phyloP scores from a whole-genome alignment of 2,329 filamentous ascomycete genomes.

The Fusarium caatingaense region DNA sequence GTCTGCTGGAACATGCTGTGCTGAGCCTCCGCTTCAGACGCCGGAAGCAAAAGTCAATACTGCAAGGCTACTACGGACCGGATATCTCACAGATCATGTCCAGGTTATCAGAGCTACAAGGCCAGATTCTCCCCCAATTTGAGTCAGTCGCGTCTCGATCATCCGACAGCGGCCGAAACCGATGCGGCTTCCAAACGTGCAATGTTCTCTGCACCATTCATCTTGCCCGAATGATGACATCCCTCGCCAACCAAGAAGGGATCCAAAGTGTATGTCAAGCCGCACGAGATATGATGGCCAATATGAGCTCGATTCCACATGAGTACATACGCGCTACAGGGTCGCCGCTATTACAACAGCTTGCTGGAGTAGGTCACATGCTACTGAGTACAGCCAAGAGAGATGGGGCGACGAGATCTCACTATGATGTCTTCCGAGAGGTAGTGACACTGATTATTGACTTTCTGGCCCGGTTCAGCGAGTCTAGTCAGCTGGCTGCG shows the following conservation, averaged over 20 bases:
- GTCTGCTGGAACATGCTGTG: background rate
- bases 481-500: background rate
- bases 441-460: background rate
- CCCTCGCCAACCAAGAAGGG: background rate
- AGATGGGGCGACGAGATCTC: background rate
- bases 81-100: background rate
- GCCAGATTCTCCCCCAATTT: background rate
- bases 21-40: background rate
- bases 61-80: background rate
- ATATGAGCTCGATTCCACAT: background rate
- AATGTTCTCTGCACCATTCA: background rate
- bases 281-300: background rate
- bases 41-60: background rate
- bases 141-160: background rate
- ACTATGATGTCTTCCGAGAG: background rate
- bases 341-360: background rate
- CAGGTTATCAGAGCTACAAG: background rate
- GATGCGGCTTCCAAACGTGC: background rate
- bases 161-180: background rate
- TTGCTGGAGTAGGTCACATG: background rate
- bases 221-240: background rate
- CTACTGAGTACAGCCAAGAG: background rate
- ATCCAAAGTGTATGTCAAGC: background rate
- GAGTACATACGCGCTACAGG: constrained; percentile 2
- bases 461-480: background rate